These are phyloP conservation scores for Sporisorium reilianum DNA, from an alignment of 1,284 basidiomycete species.

Conservation along the genomic window DNA sequence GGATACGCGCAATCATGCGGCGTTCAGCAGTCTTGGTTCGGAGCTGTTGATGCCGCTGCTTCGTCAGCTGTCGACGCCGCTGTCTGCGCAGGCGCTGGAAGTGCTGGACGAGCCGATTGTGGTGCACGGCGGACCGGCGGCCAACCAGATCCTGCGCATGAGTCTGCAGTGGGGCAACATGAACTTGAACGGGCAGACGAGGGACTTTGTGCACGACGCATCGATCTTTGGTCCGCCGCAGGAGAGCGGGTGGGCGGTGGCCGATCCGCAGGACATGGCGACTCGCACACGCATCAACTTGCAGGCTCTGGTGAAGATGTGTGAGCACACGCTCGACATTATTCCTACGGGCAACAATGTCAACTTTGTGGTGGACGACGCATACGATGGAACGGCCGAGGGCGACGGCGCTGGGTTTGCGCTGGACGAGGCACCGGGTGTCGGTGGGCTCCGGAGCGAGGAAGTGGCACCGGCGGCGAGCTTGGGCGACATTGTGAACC, in stretches of 20 bases:
- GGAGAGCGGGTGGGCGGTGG: slow-evolving; percentile 64
- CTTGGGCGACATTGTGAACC: slow-evolving; percentile 62
- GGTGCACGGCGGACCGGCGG: slow-evolving; percentile 79
- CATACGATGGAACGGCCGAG: slow-evolving; percentile 38
- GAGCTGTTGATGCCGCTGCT: slow-evolving; percentile 91
- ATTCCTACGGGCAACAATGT: slow-evolving; percentile 57
- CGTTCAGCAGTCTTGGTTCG: slow-evolving; percentile 79
- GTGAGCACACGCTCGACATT: slow-evolving; percentile 60
- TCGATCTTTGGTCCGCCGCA: slow-evolving; percentile 60
- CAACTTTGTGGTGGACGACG: slow-evolving; percentile 61
- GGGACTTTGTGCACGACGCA: slow-evolving; percentile 54
- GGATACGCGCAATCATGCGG: slow-evolving; percentile 77
- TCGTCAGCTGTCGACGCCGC: slow-evolving; percentile 84
- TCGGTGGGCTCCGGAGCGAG: slow-evolving; percentile 21
- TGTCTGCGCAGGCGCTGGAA: slow-evolving; percentile 86
- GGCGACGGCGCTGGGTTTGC: slow-evolving; percentile 28
- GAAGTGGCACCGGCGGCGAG: slow-evolving; percentile 28
- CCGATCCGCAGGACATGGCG: slow-evolving; percentile 60
- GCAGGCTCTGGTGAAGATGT: slow-evolving; percentile 61
- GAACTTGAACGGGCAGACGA: slow-evolving; percentile 23
- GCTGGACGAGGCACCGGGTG: slow-evolving; percentile 41
- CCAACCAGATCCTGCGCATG: slow-evolving; percentile 87
- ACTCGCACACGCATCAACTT: slow-evolving; percentile 61
- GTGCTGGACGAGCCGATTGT: slow-evolving; percentile 89
- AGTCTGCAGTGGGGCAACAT: slow-evolving; percentile 71